Percentiles rank a stretch among this genome's conserved stretches.
Evolutionary conservation across 805 yeast species (phyloP).

Genomic region (Yamadazyma akitaensis): DNA sequence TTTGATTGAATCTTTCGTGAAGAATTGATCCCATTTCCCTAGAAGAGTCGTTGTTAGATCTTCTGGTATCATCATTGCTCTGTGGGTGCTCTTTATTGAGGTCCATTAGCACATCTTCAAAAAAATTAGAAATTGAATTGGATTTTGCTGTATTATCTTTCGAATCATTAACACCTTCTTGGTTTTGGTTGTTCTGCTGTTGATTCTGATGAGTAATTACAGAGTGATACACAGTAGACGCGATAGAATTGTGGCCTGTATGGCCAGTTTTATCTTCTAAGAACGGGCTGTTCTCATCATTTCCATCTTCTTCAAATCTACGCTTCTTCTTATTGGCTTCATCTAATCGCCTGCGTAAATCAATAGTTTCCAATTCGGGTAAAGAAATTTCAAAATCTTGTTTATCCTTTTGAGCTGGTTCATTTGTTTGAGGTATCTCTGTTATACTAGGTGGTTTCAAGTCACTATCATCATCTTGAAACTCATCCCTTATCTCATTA

Average conservation of each 20-base stretch:
- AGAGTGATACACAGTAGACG: constrained; percentile 34
- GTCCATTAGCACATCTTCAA: constrained; percentile 25
- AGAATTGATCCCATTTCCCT: constrained; percentile 14
- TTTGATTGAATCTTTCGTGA: constrained; percentile 12
- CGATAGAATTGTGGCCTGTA: constrained; percentile 18
- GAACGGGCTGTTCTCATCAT: constrained; percentile 31
- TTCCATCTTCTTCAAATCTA: constrained; percentile 11
- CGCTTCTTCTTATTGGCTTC: constrained; percentile 10
- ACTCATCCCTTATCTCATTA: constrained; percentile 17
- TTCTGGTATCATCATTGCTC: constrained; percentile 2
- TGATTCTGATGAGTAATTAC: constrained; percentile 12
- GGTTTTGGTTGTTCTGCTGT: constrained; percentile 4
- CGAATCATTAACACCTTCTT: background rate
- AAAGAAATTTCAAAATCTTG: constrained; percentile 15
- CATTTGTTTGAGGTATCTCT: constrained; percentile 10
- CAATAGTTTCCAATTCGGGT: constrained; percentile 21
- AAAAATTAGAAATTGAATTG: constrained; percentile 30
- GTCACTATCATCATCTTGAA: constrained; percentile 29
- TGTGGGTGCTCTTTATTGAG: constrained; percentile 9
- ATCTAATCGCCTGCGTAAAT: constrained; percentile 13
- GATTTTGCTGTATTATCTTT: constrained; percentile 14
- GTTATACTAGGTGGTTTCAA: constrained; percentile 24
- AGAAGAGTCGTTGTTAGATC: constrained; percentile 10
- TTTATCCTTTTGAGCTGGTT: constrained; percentile 13
- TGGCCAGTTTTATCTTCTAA: constrained; percentile 1